Evolutionary conservation across 176 grass and related monocot genomes (phyloP), one percentile per base, ranked within the genome.

Genomic region (Cenchrus americanus): DNA sequence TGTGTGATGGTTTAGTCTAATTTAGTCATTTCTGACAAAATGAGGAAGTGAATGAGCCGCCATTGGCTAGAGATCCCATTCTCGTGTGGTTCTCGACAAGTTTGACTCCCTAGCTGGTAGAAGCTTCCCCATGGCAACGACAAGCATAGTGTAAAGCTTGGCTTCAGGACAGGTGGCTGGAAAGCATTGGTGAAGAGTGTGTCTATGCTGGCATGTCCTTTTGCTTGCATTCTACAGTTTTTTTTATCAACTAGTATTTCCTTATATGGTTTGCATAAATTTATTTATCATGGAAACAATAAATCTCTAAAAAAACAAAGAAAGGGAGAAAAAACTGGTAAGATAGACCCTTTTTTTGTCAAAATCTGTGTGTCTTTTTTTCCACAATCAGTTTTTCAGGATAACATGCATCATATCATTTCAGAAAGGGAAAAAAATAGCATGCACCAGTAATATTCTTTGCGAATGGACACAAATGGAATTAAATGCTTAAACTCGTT

Each of bases 401-500:
- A 82, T 76, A 40, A 66, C 53, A 5, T 0, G 18, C 27, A 53
- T 65, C 11, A 18, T 69, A 42, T 22, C 15, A 23, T 69, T 80
- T 69, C 11, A 10, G 34, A 23, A 23, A 66, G 3, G 41, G 21
- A 69, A 42, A 55, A 21, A 57, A 18, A 57, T 77, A 83, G 30
- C 19, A 83, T 14, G 12, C 57, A 54, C 5, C 43, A 77, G 34
- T 32, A 71, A 52, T 62, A 51, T 61, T 7, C 14, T 37, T 69
- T 87, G 53, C 14, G 27, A 27, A 80, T 57, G 4, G 34, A 55
- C 26, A 80, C 69, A 86, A 3, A 57, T 47, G 5, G 69, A 83
- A 66, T 84, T 80, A 74, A 79, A 84, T 75, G 68, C 61, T 50
- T 88, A 68, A 80, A 88, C 60, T 80, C 76, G 15, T 89, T 80